Conservation (phyloP, 2,329 filamentous ascomycete genomes). For the Fusarium sp. region DNA sequence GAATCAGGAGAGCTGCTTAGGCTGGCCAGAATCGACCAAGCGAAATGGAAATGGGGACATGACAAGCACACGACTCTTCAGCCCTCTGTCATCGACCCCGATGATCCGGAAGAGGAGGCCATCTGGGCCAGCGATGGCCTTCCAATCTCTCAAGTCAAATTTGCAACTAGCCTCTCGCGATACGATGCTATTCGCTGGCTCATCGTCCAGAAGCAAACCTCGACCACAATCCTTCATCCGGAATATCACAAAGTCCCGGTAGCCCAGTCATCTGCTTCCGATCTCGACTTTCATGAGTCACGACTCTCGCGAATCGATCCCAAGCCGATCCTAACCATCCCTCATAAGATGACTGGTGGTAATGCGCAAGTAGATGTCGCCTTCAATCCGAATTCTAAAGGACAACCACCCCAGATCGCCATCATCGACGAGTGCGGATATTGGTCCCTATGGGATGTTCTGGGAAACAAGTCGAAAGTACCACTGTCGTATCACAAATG, state of each 20-base stretch:
- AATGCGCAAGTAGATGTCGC: constrained; percentile 69
- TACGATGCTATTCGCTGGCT: constrained; percentile 61
- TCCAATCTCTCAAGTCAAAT: constrained; percentile 64
- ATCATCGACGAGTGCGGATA: constrained; percentile 72
- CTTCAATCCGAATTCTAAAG: constrained; percentile 66
- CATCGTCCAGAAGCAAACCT: constrained; percentile 63
- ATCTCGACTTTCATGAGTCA: constrained; percentile 37
- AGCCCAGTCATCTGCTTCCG: constrained; percentile 27
- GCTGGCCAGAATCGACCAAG: constrained; percentile 61
- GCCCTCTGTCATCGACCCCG: constrained; percentile 56
- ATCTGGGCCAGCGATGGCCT: constrained; percentile 65
- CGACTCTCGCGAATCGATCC: constrained; percentile 64
- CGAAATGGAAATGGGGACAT: constrained; percentile 65
- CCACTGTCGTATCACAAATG: constrained; percentile 51
- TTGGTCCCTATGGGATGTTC: constrained; percentile 76
- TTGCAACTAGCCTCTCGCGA: constrained; percentile 53
- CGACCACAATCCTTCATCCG: constrained; percentile 64
- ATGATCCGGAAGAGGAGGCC: constrained; percentile 58
- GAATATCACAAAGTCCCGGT: constrained; percentile 57
- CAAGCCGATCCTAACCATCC: constrained; percentile 66
- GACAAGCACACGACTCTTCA: constrained; percentile 59
- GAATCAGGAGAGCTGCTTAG: constrained; percentile 68
- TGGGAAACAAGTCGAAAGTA: constrained; percentile 51
- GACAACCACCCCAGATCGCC: constrained; percentile 69
- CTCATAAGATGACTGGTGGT: constrained; percentile 63